Evolutionary conservation across 2,329 filamentous ascomycete species (phyloP).

Genomic region (Periconia sp.): DNA sequence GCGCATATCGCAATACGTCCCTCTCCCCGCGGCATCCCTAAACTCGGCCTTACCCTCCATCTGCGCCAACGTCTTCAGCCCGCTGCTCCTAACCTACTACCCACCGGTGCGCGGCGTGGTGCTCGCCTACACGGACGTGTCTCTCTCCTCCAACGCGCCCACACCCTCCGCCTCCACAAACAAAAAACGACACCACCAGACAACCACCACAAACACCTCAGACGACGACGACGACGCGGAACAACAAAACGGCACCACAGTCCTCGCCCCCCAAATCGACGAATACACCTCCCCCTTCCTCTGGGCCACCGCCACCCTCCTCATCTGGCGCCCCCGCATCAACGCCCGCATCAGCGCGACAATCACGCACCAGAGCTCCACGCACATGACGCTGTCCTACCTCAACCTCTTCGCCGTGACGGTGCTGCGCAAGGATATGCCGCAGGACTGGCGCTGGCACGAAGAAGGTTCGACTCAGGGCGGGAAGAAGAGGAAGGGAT

Average conservation of each 20-base stretch:
- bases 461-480: constrained; percentile 24
- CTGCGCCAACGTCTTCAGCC: constrained; percentile 73
- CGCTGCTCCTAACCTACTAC: constrained; percentile 76
- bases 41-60: constrained; percentile 69
- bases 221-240: constrained; percentile 11
- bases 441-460: constrained; percentile 75
- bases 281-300: constrained; percentile 86
- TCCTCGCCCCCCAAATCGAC: constrained; percentile 34
- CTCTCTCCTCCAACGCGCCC: constrained; percentile 50
- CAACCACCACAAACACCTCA: background rate
- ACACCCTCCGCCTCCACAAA: constrained; percentile 37
- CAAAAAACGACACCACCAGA: constrained; percentile 1
- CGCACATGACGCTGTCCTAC: constrained; percentile 84
- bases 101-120: constrained; percentile 72
- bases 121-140: constrained; percentile 70
- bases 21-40: constrained; percentile 72
- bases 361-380: constrained; percentile 84
- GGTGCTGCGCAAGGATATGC: constrained; percentile 76
- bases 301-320: constrained; percentile 85
- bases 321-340: constrained; percentile 75
- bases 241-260: constrained; percentile 5
- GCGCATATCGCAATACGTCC: constrained; percentile 78
- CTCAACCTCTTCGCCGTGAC: constrained; percentile 92
- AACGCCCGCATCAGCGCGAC: constrained; percentile 77
- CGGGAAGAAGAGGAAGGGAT: constrained; percentile 22